These are phyloP conservation scores for Crithidia acanthocephali DNA, from an alignment of 208 protist genomes.

Conservation along the genomic window DNA sequence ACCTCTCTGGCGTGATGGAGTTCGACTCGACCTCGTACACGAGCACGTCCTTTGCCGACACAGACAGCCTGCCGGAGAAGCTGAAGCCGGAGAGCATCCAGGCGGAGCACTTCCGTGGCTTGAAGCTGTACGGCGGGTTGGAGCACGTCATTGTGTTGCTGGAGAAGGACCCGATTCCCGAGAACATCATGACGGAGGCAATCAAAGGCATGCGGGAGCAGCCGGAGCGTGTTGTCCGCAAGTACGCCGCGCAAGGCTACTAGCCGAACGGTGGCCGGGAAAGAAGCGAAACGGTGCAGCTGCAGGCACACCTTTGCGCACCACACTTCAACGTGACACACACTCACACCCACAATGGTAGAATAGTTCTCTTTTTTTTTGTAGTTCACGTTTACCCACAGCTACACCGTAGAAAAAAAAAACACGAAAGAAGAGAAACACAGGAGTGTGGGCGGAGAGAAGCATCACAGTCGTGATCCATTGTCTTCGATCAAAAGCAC, in stretches of 20 bases:
- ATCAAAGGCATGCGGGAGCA: constrained; percentile 46
- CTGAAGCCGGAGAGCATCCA: constrained; percentile 37
- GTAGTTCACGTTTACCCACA: neutral
- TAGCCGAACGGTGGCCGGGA: neutral
- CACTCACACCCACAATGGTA: no score
- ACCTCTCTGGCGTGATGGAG: constrained; percentile 64
- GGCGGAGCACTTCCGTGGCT: constrained; percentile 38
- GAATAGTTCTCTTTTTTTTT: constrained; percentile 3
- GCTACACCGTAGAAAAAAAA: neutral
- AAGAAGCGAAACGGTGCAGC: neutral
- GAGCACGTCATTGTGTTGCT: constrained; percentile 72
- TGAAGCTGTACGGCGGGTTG: constrained; percentile 61
- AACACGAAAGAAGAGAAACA: no score
- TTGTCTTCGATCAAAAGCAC: neutral
- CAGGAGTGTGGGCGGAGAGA: neutral
- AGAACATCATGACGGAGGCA: constrained; percentile 31
- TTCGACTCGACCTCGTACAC: constrained; percentile 41
- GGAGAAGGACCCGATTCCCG: constrained; percentile 43
- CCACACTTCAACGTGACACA: no score
- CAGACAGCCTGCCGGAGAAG: constrained; percentile 50
- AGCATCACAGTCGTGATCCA: neutral
- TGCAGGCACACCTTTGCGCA: neutral
- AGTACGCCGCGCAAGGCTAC: constrained; percentile 6
- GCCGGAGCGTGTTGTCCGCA: constrained; percentile 41
- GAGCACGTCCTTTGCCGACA: constrained; percentile 58